Conservation (phyloP, 139 green algal species). For the Closterium sp. region DNA sequence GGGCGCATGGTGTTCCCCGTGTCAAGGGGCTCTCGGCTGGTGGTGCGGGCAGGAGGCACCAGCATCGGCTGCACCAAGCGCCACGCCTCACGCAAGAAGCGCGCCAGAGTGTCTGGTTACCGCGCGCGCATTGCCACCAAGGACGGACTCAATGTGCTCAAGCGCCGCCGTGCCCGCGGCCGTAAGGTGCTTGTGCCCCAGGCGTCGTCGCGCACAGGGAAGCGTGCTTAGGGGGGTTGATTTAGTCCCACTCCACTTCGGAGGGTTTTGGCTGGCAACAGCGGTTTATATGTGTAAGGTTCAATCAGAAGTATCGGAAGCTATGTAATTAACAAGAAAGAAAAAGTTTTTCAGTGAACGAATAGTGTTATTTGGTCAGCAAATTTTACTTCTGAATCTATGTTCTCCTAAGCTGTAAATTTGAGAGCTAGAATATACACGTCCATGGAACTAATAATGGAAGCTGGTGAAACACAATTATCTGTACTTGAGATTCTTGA, state of each 20-base stretch:
- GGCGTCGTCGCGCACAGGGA: neutral
- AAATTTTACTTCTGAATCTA: no score
- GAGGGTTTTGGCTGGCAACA: neutral
- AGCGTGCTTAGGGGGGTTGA: neutral
- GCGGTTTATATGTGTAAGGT: neutral
- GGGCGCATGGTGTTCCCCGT: neutral
- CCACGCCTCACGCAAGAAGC: conserved; percentile 18
- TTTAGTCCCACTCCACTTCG: neutral
- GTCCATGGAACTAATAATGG: no score
- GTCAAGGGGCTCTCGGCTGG: neutral
- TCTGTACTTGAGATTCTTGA: no score
- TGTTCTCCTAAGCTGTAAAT: no score
- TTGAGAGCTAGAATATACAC: no score
- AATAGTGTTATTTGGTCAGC: no score
- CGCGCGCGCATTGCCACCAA: conserved; percentile 20
- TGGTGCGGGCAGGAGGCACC: neutral
- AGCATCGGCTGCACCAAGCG: conserved; percentile 34
- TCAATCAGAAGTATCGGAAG: neutral
- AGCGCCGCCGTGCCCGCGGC: conserved; percentile 18
- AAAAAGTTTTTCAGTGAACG: no score
- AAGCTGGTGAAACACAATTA: no score
- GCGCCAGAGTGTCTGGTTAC: conserved; percentile 20
- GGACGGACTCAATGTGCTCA: conserved; percentile 12
- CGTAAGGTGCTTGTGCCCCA: conserved; percentile 22
- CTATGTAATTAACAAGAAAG: neutral